Percentiles rank a stretch among this genome's conserved stretches.
Evolutionary conservation across 2,329 filamentous ascomycete genomes (phyloP).

Genomic region (Penicillium sp.): DNA sequence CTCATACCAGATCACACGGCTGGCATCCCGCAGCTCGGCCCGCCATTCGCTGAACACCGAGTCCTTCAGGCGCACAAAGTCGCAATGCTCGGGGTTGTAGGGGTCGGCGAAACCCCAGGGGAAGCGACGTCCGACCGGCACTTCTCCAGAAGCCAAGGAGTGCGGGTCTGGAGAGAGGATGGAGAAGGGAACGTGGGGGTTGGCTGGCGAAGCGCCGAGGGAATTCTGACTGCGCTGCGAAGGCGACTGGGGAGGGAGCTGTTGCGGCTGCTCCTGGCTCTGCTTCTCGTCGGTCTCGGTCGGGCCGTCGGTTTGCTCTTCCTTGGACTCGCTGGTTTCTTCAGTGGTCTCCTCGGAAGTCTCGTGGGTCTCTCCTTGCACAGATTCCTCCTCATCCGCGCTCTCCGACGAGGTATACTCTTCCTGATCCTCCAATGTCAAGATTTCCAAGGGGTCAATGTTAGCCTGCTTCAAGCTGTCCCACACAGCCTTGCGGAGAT

Average conservation of each 20-base stretch:
- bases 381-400: slow-evolving; percentile 48
- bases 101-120: slow-evolving; percentile 98
- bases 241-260: slow-evolving; percentile 30
- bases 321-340: slow-evolving; percentile 14
- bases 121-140: slow-evolving; percentile 76
- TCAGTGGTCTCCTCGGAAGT: slow-evolving; percentile 20
- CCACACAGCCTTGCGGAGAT: slow-evolving; percentile 89
- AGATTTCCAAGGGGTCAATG: slow-evolving; percentile 82
- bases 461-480: slow-evolving; percentile 81
- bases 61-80: slow-evolving; percentile 88
- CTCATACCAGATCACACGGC: slow-evolving; percentile 92
- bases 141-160: slow-evolving; percentile 54
- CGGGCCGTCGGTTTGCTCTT: slow-evolving; percentile 16
- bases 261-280: background rate
- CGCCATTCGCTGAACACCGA: slow-evolving; percentile 94
- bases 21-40: slow-evolving; percentile 83
- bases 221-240: slow-evolving; percentile 46
- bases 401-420: slow-evolving; percentile 55
- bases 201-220: slow-evolving; percentile 48
- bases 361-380: slow-evolving; percentile 27
- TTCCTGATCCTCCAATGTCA: slow-evolving; percentile 78
- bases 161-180: slow-evolving; percentile 94
- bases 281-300: slow-evolving; percentile 20
- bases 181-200: slow-evolving; percentile 80
- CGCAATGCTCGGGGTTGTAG: slow-evolving; percentile 87